Conservation (phyloP, 2,329 filamentous ascomycete species). For the Sarocladiaceae sp. region DNA sequence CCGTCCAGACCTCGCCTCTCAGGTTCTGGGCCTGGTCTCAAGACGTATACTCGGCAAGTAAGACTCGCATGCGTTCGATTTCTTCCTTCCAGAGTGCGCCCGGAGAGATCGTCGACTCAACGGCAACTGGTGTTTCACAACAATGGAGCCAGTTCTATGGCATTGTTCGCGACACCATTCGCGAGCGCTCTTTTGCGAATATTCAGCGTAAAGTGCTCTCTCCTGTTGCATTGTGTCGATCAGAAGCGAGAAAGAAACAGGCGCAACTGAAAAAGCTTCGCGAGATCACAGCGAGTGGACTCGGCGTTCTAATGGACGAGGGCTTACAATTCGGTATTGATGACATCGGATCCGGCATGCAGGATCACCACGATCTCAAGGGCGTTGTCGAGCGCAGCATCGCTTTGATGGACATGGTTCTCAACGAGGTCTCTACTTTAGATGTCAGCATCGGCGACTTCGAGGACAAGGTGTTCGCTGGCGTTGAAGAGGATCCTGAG, state of each 20-base stretch:
- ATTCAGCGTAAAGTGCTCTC: conserved; percentile 70
- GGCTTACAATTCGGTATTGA: conserved; percentile 65
- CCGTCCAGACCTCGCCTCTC: conserved; percentile 77
- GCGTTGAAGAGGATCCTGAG: conserved; percentile 57
- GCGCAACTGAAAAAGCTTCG: conserved; percentile 66
- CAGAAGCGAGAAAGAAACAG: conserved; percentile 73
- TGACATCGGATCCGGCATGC: conserved; percentile 46
- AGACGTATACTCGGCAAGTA: conserved; percentile 64
- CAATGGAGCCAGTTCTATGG: conserved; percentile 72
- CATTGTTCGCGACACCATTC: conserved; percentile 71
- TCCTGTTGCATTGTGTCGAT: conserved; percentile 70
- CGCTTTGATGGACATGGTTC: conserved; percentile 78
- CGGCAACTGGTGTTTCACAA: conserved; percentile 36
- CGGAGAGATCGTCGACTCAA: conserved; percentile 24
- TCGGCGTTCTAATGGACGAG: conserved; percentile 85
- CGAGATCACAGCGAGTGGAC: conserved; percentile 76
- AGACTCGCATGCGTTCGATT: conserved; percentile 35
- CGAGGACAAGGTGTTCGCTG: conserved; percentile 61
- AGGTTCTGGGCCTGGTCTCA: conserved; percentile 68
- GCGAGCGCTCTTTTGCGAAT: conserved; percentile 66
- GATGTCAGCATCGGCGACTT: conserved; percentile 60
- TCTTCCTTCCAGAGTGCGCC: conserved; percentile 15
- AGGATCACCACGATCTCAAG: conserved; percentile 55
- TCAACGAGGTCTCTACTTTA: conserved; percentile 64
- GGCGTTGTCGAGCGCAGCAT: conserved; percentile 76